These are phyloP conservation scores for Olyra latifolia DNA, from an alignment of 176 grass and related monocot species.

Conservation along the genomic window DNA sequence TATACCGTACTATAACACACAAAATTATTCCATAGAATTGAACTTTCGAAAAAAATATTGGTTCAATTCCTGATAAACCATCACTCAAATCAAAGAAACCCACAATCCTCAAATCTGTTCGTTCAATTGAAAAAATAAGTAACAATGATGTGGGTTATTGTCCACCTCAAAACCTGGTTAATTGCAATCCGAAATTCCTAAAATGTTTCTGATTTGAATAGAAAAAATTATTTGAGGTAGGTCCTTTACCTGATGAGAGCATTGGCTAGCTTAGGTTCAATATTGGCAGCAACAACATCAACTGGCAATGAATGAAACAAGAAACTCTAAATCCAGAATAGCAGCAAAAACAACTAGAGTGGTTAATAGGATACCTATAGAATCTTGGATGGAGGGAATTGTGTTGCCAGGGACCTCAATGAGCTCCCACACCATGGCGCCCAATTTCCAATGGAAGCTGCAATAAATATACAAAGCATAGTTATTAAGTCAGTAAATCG, in stretches of 20 bases:
- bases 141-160: background rate
- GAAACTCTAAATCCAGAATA: background rate
- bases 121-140: background rate
- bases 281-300: conserved; percentile 44
- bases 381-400: background rate
- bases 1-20: background rate
- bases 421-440: conserved; percentile 36
- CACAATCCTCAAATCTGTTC: background rate
- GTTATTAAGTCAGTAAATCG: too few species aligned
- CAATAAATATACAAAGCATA: background rate
- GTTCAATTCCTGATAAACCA: conserved; percentile 1
- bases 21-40: background rate
- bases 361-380: conserved; percentile 30
- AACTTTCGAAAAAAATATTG: background rate
- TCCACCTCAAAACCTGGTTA: background rate
- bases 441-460: background rate
- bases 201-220: background rate
- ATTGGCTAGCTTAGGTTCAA: conserved; percentile 41
- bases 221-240: background rate
- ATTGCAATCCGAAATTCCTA: background rate
- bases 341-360: background rate
- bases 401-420: conserved; percentile 28
- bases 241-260: conserved; percentile 41
- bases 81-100: background rate
- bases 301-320: conserved; percentile 12